phyloP scores from a whole-genome alignment of 2,329 filamentous ascomycete species.

The Sporothrix brasiliensis region DNA sequence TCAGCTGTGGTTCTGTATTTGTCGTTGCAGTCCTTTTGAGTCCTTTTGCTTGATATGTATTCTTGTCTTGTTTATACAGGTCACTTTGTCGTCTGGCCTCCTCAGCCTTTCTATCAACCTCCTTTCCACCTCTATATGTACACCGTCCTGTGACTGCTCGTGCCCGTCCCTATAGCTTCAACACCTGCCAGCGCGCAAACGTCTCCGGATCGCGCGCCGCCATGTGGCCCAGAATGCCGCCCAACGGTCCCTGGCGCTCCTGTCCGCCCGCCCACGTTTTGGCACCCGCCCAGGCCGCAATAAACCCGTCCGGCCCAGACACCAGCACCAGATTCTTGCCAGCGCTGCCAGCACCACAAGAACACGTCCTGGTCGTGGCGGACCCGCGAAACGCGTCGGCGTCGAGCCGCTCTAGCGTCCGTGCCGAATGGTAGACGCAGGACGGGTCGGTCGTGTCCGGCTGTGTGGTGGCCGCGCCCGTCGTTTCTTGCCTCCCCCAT shows the following conservation, averaged over 20 bases:
- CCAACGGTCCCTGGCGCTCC: conserved; percentile 74
- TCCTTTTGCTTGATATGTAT: neutral
- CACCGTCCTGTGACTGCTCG: neutral
- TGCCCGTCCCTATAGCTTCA: conserved; percentile 52
- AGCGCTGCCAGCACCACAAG: conserved; percentile 40
- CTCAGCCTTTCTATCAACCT: neutral
- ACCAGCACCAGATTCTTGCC: conserved; percentile 72
- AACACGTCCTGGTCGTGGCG: conserved; percentile 38
- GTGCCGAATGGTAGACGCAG: conserved; percentile 29
- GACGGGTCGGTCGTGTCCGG: conserved; percentile 7
- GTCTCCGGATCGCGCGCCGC: conserved; percentile 49
- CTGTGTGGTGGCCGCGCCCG: neutral
- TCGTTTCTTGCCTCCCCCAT: neutral
- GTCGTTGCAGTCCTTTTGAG: neutral
- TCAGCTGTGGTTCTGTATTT: conserved; percentile 19
- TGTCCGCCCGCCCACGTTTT: conserved; percentile 74
- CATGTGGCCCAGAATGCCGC: conserved; percentile 67
- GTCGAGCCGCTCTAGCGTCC: neutral
- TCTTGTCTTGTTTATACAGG: neutral
- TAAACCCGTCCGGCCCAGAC: conserved; percentile 89
- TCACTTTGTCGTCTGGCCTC: conserved; percentile 6
- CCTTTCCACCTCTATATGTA: neutral
- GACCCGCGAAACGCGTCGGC: conserved; percentile 20
- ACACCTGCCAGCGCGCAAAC: conserved; percentile 53
- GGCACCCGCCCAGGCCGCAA: conserved; percentile 75